Evolutionary conservation across 495 filamentous ascomycete genomes (phyloP).

Genomic region (Podospora pseudoanserina): DNA sequence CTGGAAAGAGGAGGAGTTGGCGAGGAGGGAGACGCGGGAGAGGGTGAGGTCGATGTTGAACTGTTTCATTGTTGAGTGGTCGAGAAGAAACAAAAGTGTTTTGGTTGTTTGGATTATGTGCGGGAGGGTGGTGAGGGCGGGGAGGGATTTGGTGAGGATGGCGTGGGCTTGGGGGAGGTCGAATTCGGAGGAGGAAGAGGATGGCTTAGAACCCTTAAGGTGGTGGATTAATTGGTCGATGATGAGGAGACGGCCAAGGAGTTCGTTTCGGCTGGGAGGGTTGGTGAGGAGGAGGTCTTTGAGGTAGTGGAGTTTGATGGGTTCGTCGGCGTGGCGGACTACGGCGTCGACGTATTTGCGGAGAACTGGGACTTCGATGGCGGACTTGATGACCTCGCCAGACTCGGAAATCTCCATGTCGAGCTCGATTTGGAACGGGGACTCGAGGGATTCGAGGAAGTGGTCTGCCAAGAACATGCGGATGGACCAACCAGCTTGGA

Average conservation of each 20-base stretch:
- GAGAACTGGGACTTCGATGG: slow-evolving; percentile 14
- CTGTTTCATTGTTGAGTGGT: slow-evolving; percentile 57
- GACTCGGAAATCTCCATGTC: background rate
- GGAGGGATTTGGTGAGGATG: slow-evolving; percentile 24
- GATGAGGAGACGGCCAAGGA: slow-evolving; percentile 21
- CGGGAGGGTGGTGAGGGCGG: slow-evolving; percentile 8
- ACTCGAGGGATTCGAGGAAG: slow-evolving; percentile 19
- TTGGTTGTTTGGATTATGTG: slow-evolving; percentile 58
- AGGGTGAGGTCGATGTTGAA: slow-evolving; percentile 67
- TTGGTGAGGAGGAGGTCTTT: slow-evolving; percentile 21
- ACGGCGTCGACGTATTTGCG: slow-evolving; percentile 27
- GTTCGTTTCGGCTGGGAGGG: slow-evolving; percentile 1
- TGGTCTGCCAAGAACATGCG: slow-evolving; percentile 37
- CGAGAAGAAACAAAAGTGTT: slow-evolving; percentile 55
- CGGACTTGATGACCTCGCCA: background rate
- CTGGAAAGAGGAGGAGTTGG: slow-evolving; percentile 35
- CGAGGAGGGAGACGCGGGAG: slow-evolving; percentile 51
- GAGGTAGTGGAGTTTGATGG: slow-evolving; percentile 28
- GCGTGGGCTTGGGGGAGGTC: slow-evolving; percentile 33
- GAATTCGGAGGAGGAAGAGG: slow-evolving; percentile 14
- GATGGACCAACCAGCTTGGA: slow-evolving; percentile 37
- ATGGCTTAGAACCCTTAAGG: slow-evolving; percentile 19
- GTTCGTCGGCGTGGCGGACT: slow-evolving; percentile 22
- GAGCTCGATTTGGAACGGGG: slow-evolving; percentile 23
- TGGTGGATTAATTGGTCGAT: slow-evolving; percentile 28